Conservation (phyloP, 805 yeast species). For the Candida methanosorbosa region DNA sequence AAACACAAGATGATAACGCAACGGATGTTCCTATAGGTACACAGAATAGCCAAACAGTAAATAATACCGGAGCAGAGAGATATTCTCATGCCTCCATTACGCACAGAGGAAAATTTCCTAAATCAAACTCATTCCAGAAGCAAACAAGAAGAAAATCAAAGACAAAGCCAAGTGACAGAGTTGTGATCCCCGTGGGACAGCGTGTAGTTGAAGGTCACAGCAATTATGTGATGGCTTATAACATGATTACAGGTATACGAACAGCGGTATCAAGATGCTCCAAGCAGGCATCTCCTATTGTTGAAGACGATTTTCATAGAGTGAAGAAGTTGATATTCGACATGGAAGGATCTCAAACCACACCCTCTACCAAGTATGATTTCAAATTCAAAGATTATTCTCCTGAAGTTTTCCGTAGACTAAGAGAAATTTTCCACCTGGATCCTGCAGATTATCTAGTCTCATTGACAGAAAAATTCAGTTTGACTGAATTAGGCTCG, state of each 20-base stretch:
- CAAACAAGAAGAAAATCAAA: conserved; percentile 13
- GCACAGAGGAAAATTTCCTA: conserved; percentile 11
- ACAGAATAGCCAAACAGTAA: too few relatives aligned
- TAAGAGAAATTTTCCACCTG: conserved; percentile 70
- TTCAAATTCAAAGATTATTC: conserved; percentile 95
- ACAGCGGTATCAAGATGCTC: conserved; percentile 92
- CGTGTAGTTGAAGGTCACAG: conserved; percentile 70
- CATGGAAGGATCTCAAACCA: conserved; percentile 75
- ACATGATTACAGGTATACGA: conserved; percentile 94
- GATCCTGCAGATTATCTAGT: conserved; percentile 95
- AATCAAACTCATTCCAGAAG: conserved; percentile 14
- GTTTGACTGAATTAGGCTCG: conserved; percentile 84
- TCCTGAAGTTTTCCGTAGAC: conserved; percentile 87
- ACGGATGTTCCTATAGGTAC: too few relatives aligned
- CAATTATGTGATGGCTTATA: conserved; percentile 89
- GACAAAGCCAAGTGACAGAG: conserved; percentile 17
- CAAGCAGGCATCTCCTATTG: conserved; percentile 68
- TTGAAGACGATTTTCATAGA: conserved; percentile 59
- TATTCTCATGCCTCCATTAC: conserved; percentile 6
- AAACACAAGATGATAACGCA: too few relatives aligned
- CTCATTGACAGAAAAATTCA: conserved; percentile 87
- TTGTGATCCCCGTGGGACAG: conserved; percentile 21
- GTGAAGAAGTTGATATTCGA: conserved; percentile 82
- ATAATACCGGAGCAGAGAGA: conserved; percentile 12
- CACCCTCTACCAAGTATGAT: conserved; percentile 91